Base-by-base conservation (phyloP, 352 stramenopile species). In the Aphanomyces invadans region DNA sequence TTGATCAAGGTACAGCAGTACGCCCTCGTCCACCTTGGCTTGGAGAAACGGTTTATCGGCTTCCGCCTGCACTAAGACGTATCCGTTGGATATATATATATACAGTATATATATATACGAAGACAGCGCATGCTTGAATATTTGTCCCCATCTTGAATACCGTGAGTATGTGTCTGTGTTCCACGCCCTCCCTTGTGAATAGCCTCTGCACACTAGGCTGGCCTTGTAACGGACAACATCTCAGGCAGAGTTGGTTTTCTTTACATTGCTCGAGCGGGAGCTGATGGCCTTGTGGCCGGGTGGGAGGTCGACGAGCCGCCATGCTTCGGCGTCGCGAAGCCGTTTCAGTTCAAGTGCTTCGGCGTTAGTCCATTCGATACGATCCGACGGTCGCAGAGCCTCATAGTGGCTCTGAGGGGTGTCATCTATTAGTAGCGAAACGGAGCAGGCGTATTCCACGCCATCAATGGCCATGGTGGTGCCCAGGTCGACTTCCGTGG, bases 141-240 rank as follows among this genome's bases (percentile, higher is more conserved):
- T n/a, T 71, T 1, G 72, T 77, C 48, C 72, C 74, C 59, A 79
- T 74, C 60, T 72, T 74, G 12, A 71, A 65, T 12, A 85, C 77
- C 0, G 70, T 28, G 63, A 56, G 55, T 71, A 76, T 0, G 70
- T 78, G 32, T 80, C 74, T 26, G 69, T 66, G 64, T 73, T 80
- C 66, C 0, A 79, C 56, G 2, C 70, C 68, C 9, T 66, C 62
- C 10, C 55, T 62, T 81, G 75, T 32, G 61, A 63, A 52, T 74
- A 81, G 0, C 75, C 73, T 2, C 70, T 66, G 15, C 66, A 73
- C 3, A 78, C 69, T 4, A 82, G 38, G 1, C 76, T 28, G 32
- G 68, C 71, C 56, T 76, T 80, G 59, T 74, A 77, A 2, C 69
- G 63, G 9, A 75, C 32, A 2, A 83, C 61, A 0, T 70, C 45